phyloP scores from a whole-genome alignment of 345 rosid species.

The Gossypium rotundifolium region DNA sequence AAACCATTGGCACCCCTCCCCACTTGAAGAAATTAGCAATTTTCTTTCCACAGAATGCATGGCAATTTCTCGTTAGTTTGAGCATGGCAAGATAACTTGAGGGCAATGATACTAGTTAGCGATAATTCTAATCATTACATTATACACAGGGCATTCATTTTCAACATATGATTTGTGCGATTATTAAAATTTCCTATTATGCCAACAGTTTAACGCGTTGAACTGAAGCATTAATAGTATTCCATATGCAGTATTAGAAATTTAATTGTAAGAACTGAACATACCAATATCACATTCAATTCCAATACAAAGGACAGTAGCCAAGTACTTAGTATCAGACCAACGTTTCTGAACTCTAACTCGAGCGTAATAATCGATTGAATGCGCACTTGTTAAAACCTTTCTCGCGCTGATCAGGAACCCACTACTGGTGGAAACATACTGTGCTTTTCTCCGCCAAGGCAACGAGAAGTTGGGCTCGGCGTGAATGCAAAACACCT shows the following conservation, averaged over 20 bases:
- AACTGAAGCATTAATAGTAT: neutral
- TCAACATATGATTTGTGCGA: neutral
- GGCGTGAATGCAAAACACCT: slow-evolving; percentile 66
- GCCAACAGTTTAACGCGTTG: neutral
- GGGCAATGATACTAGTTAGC: neutral
- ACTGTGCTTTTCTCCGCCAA: slow-evolving; percentile 68
- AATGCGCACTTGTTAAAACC: slow-evolving; percentile 63
- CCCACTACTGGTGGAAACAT: slow-evolving; percentile 59
- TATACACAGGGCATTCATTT: neutral
- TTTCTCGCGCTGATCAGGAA: slow-evolving; percentile 49
- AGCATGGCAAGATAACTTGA: neutral
- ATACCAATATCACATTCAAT: slow-evolving; percentile 72
- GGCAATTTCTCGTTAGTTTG: neutral
- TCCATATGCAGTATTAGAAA: neutral
- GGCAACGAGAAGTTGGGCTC: slow-evolving; percentile 66
- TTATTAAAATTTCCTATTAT: neutral
- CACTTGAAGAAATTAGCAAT: neutral
- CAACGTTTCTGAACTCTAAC: slow-evolving; percentile 62
- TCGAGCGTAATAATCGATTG: slow-evolving; percentile 65
- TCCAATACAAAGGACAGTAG: slow-evolving; percentile 63
- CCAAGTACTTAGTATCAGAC: slow-evolving; percentile 61
- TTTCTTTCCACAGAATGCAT: neutral
- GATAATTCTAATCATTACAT: neutral
- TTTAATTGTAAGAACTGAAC: neutral
- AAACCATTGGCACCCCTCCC: neutral